Base-by-base conservation (phyloP, 1,284 basidiomycete genomes). In the Boletus albobrunnescens region DNA sequence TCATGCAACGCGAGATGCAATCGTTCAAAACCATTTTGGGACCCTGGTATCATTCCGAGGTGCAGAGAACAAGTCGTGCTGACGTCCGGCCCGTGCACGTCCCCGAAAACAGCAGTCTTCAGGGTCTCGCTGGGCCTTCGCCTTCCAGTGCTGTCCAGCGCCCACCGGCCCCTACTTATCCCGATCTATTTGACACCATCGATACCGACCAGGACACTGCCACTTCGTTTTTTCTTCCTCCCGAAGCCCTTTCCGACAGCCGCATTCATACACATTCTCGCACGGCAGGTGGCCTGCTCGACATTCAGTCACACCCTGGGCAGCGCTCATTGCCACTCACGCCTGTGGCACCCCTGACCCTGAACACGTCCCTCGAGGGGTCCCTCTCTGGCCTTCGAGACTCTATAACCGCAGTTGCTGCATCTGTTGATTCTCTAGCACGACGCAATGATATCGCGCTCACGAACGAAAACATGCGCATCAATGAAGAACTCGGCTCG, bases 401-500 rank as follows among this genome's bases (percentile, higher is more conserved):
- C 28, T 81, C 79, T 28, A 58, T 89, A 19, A 74, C 79, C 35
- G 70, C 77, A 3, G 68, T 88, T 31, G 76, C 80, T 7, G 70
- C 74, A 7, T 76, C 74, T 8, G 68, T 89, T 23, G 87, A 90
- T 47, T 78, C 81, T 1, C 67, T 85, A 10, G 77, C 75, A 9
- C 72, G 84, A 37, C 71, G 80, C 24, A 79, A 75, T 42, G 83
- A 87, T 43, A 77, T 85, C 51, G 78, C 81, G 23, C 64, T 85
- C 31, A 77, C 81, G 36, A 85, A 88, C 46, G 89, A 91, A 64
- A 77, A 74, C 36, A 71, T 89, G 58, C 72, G 88, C 41, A 71
- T 86, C 41, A 79, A 79, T 43, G 90, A 92, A 56, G 90, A 93
- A 61, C 74, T 91, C 23, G 80, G 81, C 49, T 80, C 82, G 10